Evolutionary conservation across 441 rosid genomes (phyloP).

Genomic region (Capsella rubella): DNA sequence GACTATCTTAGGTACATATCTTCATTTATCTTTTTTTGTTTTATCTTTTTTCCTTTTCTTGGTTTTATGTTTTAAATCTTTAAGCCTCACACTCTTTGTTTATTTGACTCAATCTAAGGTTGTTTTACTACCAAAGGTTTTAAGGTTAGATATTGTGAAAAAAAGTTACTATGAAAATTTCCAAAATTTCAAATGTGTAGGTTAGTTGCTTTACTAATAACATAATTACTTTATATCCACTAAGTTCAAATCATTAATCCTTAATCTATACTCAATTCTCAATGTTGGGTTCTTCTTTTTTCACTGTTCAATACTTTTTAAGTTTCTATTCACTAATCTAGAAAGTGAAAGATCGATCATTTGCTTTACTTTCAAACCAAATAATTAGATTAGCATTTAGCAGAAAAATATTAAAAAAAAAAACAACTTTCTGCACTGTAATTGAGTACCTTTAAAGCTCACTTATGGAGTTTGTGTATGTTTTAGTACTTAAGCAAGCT

Average conservation of each 20-base stretch:
- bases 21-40: constrained; percentile 12
- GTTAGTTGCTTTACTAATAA: constrained; percentile 11
- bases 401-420: neutral
- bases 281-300: constrained; percentile 1
- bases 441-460: constrained; percentile 45
- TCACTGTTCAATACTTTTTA: neutral
- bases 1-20: constrained; percentile 20
- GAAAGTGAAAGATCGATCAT: constrained; percentile 16
- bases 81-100: neutral
- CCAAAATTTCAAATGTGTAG: neutral
- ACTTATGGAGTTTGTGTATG: constrained; percentile 20
- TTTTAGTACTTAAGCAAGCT: constrained; percentile 30
- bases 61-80: constrained; percentile 17
- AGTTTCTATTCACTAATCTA: neutral
- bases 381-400: neutral
- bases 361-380: constrained; percentile 37
- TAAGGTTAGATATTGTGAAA: neutral
- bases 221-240: constrained; percentile 36
- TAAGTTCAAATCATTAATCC: constrained; percentile 33
- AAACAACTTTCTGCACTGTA: constrained; percentile 26
- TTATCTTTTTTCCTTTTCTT: neutral
- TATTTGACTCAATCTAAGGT: neutral
- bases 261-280: constrained; percentile 21
- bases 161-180: neutral
- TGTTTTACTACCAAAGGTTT: constrained; percentile 1